These are phyloP conservation scores for Ascochyta clinopodiicola DNA, from an alignment of 2,329 filamentous ascomycete species.

Conservation along the genomic window DNA sequence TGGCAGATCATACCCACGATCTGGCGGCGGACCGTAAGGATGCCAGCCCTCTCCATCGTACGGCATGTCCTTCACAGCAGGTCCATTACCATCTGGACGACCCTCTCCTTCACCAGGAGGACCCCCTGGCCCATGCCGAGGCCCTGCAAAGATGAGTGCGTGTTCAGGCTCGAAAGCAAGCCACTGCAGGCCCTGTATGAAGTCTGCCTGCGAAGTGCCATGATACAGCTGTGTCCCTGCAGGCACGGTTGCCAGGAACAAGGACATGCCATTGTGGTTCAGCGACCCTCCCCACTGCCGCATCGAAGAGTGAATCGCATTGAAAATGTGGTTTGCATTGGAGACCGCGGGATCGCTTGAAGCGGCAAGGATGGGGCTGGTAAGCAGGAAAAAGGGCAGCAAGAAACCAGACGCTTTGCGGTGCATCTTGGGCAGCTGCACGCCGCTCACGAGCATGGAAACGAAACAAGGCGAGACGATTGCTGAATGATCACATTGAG, in stretches of 20 bases:
- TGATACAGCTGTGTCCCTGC: conserved; percentile 72
- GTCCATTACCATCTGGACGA: not conserved
- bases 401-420: conserved; percentile 4
- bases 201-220: conserved; percentile 57
- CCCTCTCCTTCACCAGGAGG: conserved; percentile 10
- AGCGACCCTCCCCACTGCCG: conserved; percentile 76
- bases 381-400: conserved; percentile 1
- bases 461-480: conserved; percentile 2
- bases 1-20: not conserved
- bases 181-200: conserved; percentile 68
- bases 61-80: not conserved
- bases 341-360: not conserved
- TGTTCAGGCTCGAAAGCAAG: conserved; percentile 80
- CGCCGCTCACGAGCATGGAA: conserved; percentile 1
- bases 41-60: not conserved
- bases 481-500: not conserved
- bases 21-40: not conserved
- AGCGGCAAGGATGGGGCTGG: conserved; percentile 1
- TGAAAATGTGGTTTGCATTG: conserved; percentile 73
- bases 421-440: conserved; percentile 20
- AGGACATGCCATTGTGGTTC: conserved; percentile 77
- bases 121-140: conserved; percentile 9
- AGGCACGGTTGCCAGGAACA: conserved; percentile 71
- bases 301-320: conserved; percentile 73
- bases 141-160: conserved; percentile 67